phyloP scores from a whole-genome alignment of 2,329 filamentous ascomycete species.

The Aspergillus cejpii region DNA sequence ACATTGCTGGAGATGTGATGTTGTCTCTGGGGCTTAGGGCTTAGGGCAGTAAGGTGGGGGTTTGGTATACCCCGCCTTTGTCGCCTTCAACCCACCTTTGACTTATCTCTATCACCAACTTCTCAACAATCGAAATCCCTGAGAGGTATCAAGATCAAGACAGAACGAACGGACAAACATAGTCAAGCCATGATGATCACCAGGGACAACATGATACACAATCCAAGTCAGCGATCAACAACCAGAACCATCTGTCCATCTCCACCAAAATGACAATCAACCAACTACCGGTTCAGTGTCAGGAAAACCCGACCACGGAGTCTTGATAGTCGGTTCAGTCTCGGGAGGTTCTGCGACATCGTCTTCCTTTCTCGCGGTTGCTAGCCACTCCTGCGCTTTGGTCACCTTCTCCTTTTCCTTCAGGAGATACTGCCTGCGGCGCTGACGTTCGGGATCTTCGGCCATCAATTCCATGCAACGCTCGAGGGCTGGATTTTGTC shows the following conservation, averaged over 20 bases:
- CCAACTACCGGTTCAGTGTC: background rate
- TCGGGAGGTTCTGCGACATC: slow-evolving; percentile 6
- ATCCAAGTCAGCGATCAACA: background rate
- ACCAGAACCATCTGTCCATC: background rate
- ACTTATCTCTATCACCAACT: background rate
- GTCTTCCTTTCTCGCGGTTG: slow-evolving; percentile 12
- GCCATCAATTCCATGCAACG: slow-evolving; percentile 35
- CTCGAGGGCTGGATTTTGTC: slow-evolving; percentile 23
- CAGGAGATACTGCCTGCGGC: slow-evolving; percentile 24
- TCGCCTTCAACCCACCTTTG: background rate
- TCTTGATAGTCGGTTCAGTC: slow-evolving; percentile 7
- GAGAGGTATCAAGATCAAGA: background rate
- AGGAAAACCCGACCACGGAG: slow-evolving; percentile 2
- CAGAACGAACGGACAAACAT: background rate
- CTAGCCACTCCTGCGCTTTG: slow-evolving; percentile 31
- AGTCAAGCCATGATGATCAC: background rate
- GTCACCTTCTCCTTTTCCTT: slow-evolving; percentile 32
- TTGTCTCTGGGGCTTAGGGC: slow-evolving; percentile 26
- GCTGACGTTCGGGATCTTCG: slow-evolving; percentile 32
- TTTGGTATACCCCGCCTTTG: slow-evolving; percentile 19
- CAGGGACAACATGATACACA: background rate
- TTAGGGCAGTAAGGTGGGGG: slow-evolving; percentile 30
- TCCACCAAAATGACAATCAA: too few relatives aligned
- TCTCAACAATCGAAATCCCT: too few relatives aligned
- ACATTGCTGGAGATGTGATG: background rate